A percentile compares a stretch with the other conserved stretches of the same genome.
phyloP scores from a whole-genome alignment of 306 rosid genomes.

The Lotus japonicus region DNA sequence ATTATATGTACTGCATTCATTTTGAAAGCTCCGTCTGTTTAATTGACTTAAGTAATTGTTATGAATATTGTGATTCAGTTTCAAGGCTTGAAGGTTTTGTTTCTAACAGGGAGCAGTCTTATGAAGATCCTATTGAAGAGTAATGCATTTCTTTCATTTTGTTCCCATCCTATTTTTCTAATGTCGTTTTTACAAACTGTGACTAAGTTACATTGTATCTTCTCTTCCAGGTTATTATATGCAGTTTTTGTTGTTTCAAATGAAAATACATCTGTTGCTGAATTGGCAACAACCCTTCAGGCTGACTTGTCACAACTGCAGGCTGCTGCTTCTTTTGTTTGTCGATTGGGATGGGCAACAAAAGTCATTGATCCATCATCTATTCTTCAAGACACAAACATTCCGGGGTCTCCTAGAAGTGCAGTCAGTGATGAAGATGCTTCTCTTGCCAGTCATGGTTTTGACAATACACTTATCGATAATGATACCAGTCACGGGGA shows the following conservation, averaged over 20 bases:
- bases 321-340: conserved; percentile 98
- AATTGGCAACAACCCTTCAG: conserved; percentile 89
- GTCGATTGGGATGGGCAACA: conserved; percentile 97
- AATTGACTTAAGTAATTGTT: conserved; percentile 20
- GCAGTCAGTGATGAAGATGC: conserved; percentile 61
- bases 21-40: neutral
- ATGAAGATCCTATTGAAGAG: conserved; percentile 99
- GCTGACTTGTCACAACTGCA: conserved; percentile 87
- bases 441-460: conserved; percentile 48
- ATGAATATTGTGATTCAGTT: conserved; percentile 50
- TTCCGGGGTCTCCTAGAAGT: conserved; percentile 66
- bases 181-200: conserved; percentile 12
- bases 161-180: neutral
- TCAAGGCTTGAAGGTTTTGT: conserved; percentile 99
- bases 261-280: conserved; percentile 95
- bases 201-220: conserved; percentile 10
- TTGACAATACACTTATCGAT: conserved; percentile 50
- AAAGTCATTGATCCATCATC: conserved; percentile 88
- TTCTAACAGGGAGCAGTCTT: conserved; percentile 99
- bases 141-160: conserved; percentile 42
- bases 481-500: conserved; percentile 61
- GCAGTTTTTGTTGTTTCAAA: conserved; percentile 99
- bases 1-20: neutral
- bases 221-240: conserved; percentile 69
- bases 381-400: conserved; percentile 65